Percentiles rank a stretch among this genome's conserved stretches.
Conservation (phyloP, 441 rosid species). For the Sinapis alba region DNA sequence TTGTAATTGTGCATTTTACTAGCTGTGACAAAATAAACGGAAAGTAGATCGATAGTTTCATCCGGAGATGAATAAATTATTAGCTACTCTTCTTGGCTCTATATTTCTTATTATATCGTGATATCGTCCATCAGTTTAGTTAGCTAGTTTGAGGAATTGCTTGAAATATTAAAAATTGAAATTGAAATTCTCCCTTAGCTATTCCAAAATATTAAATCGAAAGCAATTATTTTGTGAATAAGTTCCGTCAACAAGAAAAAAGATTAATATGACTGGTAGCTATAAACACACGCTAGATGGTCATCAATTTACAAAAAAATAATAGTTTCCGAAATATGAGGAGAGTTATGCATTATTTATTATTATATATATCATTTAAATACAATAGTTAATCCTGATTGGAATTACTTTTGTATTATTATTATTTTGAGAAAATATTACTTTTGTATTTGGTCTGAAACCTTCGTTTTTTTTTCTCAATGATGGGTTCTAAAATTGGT, state of each 20-base stretch:
- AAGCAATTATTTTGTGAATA: neutral
- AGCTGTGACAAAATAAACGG: constrained; percentile 4
- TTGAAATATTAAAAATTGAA: no score
- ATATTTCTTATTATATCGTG: neutral
- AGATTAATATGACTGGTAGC: neutral
- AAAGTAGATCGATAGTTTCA: neutral
- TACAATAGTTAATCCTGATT: neutral
- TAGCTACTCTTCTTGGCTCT: neutral
- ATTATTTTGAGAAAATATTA: no score
- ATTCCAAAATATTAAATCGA: neutral
- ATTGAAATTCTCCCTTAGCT: no score
- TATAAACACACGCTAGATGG: neutral
- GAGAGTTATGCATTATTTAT: neutral
- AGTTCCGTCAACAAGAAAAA: neutral
- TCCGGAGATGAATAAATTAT: neutral
- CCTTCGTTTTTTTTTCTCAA: neutral
- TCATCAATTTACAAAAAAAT: neutral
- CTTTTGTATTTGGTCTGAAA: neutral
- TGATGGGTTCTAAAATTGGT: neutral
- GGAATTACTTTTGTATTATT: no score
- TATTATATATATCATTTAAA: neutral
- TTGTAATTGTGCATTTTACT: neutral
- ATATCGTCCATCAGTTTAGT: neutral
- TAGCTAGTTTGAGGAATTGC: no score
- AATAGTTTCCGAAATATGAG: neutral